Percentiles rank a stretch among this genome's conserved stretches.
These are phyloP conservation scores for Hymenoscyphus infarciens DNA, from an alignment of 2,329 filamentous ascomycete genomes.

Conservation along the genomic window DNA sequence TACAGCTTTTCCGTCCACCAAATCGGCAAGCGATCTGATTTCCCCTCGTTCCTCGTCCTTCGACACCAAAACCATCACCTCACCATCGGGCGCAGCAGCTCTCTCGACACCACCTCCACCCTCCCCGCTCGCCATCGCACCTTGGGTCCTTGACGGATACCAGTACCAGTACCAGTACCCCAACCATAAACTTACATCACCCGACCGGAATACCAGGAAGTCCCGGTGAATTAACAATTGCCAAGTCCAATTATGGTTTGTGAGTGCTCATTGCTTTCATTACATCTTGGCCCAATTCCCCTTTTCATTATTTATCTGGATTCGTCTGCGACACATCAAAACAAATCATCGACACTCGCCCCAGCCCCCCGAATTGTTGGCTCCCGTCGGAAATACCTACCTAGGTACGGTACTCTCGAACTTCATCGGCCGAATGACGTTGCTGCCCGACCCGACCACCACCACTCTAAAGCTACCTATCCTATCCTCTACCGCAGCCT, in stretches of 20 bases:
- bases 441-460: constrained; percentile 9
- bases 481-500: neutral
- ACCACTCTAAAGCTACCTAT: neutral
- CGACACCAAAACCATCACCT: no score
- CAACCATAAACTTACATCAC: constrained; percentile 10
- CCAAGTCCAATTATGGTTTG: constrained; percentile 28
- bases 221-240: neutral
- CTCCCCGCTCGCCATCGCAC: no score
- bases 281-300: constrained; percentile 4
- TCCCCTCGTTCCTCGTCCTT: no score
- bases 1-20: no score
- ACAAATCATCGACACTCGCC: neutral
- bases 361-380: neutral
- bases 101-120: no score
- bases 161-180: neutral
- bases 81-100: no score
- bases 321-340: no score
- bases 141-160: no score
- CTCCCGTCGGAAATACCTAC: no score
- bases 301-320: no score
- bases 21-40: no score
- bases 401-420: no score
- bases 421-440: constrained; percentile 10
- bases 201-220: constrained; percentile 2
- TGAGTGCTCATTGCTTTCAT: constrained; percentile 21